Conservation (phyloP, 2,329 filamentous ascomycete species). For the Trichoderma sp. region DNA sequence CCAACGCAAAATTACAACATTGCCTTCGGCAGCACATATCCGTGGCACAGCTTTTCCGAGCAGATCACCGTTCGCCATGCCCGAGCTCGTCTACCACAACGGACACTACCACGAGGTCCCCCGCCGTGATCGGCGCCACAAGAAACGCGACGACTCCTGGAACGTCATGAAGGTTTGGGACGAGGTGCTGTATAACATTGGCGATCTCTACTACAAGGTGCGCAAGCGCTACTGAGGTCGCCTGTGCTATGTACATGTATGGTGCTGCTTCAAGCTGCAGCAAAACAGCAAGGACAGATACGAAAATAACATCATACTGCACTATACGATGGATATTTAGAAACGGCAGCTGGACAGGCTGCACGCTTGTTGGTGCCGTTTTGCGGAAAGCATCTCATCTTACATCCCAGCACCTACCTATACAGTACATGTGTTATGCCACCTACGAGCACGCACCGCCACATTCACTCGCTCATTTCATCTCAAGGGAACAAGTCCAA, state of each 20-base stretch:
- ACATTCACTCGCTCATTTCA: background rate
- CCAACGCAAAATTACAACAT: background rate
- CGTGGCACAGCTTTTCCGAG: conserved; percentile 5
- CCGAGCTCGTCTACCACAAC: conserved; percentile 36
- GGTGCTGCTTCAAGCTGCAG: background rate
- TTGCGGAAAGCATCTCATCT: background rate
- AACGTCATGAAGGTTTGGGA: conserved; percentile 44
- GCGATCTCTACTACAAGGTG: conserved; percentile 42
- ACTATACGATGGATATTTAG: background rate
- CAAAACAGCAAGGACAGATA: background rate
- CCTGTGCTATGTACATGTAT: too few species aligned
- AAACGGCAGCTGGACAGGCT: background rate
- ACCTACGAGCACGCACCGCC: conserved; percentile 10
- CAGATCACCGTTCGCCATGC: conserved; percentile 15
- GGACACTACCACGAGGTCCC: conserved; percentile 35
- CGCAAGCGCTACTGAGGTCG: conserved; percentile 30
- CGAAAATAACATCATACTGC: background rate
- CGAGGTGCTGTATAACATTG: conserved; percentile 42
- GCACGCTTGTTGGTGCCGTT: background rate
- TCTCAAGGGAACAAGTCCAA: background rate
- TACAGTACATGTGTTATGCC: background rate
- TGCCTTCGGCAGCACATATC: conserved; percentile 1
- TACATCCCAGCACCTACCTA: background rate
- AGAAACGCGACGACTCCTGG: conserved; percentile 32
- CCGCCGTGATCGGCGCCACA: conserved; percentile 22